Evolutionary conservation across 345 rosid genomes (phyloP), one percentile per base, ranked within the genome.

Genomic region (Adansonia digitata): DNA sequence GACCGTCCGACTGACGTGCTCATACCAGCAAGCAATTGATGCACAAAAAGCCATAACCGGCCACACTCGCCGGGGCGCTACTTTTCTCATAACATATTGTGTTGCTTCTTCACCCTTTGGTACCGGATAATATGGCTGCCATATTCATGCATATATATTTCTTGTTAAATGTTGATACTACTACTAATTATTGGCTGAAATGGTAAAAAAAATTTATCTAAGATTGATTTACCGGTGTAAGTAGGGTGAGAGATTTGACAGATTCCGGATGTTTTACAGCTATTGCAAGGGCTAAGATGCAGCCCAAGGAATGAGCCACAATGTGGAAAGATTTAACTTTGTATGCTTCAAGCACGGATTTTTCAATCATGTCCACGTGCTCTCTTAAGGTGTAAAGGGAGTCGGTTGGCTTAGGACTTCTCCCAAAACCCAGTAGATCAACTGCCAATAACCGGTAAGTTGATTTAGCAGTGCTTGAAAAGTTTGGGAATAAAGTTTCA

Each of bases 221-320:
- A 65, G n/a, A 5, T 17, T 12, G 53, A 2, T 20, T 93, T 83
- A 96, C 98, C 11, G 99, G 99, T 24, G 98, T 97, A 49, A 93
- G 82, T 56, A 96, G 84, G 39, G 99, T 96, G 1, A 96, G 87
- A 24, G 99, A 92, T 81, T 88, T 93, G 84, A 96, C 82, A 59
- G 97, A 86, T 52, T 82, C 85, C 1, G 94, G 91, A 81, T 87
- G 88, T 74, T 89, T 88, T 2, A 89, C 98, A 5, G 99, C 95
- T 0, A 96, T 87, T 0, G 99, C 99, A 39, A 96, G 86, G 71
- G 98, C 99, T 84, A 95, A 79, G 73, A 95, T 90, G 91, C 99
- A 95, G 74, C 99, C 99, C 69, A 95, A 78, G n/a, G 99, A 95
- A 81, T 95, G 99, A 74, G 97, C 99, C 75, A 95, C 98, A 42